Evolutionary conservation across 352 stramenopile genomes (phyloP), one percentile per base, ranked within the genome.

Genomic region (Globisporangium paroecandrum): DNA sequence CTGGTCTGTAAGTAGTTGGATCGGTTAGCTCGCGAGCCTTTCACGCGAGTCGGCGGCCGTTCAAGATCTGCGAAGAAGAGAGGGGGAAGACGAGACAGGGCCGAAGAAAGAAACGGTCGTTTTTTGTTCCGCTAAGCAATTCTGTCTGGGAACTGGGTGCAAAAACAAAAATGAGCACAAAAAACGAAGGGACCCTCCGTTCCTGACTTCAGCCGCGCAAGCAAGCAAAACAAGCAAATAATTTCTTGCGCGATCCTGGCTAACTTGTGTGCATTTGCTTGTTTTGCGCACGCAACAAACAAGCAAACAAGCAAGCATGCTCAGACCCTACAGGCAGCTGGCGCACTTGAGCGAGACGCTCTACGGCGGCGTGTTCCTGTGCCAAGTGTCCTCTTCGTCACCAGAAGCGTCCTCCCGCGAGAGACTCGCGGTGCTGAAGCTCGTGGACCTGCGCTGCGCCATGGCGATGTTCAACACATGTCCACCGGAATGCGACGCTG

Each of bases 281-380:
- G 4, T 32, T 32, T 1, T 4, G 29, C 4, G 2, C 4, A 4
- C 29, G 29, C 36, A 43, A 41, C 32, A 13, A 18, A 15, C 56
- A 27, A 43, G 20, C 32, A 62, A 47, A n/a, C 27, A 43, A 43
- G 36, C 36, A 57, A 32, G 4, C 7, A 62, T 51, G 57, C 36
- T 34, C 36, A 22, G 7, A 13, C 34, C 36, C 8, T 62, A 62
- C 57, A 62, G 51, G 34, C 57, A 62, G 57, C 32, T 62, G n/a
- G 34, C n/a, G 20, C 71, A 74, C 46, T 70, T 89, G 20, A 78
- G 71, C 64, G 60, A 72, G 18, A 85, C 80, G 20, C 69, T 86
- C 36, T 89, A 79, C 62, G 77, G 81, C 55, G 70, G 71, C 47
- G 69, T 89, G 29, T 75, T 75, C 53, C 72, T 78, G 56, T 87